A percentile compares a stretch with the other conserved stretches of the same genome.
These are phyloP conservation scores for Talaromyces sp. DNA, from an alignment of 2,329 filamentous ascomycete genomes.

Conservation along the genomic window DNA sequence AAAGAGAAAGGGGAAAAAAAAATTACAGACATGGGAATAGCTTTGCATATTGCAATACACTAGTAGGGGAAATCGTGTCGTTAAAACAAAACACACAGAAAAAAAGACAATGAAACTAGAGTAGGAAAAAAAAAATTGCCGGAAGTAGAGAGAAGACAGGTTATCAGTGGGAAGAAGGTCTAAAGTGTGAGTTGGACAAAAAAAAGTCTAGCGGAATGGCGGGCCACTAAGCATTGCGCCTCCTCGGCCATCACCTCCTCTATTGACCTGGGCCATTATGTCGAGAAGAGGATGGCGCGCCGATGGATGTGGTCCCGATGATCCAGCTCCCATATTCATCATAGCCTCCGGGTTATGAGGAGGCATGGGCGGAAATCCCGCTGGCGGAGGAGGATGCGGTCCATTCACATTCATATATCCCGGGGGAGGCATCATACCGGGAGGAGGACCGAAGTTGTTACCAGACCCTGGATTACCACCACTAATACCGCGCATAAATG, in stretches of 20 bases:
- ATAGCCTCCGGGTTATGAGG: conserved; percentile 30
- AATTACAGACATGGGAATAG: background rate
- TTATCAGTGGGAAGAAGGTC: background rate
- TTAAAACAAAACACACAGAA: background rate
- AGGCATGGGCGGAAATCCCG: conserved; percentile 36
- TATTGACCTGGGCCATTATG: conserved; percentile 38
- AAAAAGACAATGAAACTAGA: too few relatives aligned
- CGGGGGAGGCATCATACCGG: conserved; percentile 43
- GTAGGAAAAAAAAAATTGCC: background rate
- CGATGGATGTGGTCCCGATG: conserved; percentile 33
- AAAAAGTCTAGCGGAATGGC: conserved; percentile 28
- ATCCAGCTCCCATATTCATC: conserved; percentile 33
- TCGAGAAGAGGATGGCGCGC: conserved; percentile 37
- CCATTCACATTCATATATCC: conserved; percentile 40
- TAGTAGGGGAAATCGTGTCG: background rate
- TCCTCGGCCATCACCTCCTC: conserved; percentile 26
- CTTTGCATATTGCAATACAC: background rate
- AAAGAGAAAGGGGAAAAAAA: background rate
- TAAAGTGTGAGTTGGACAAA: background rate
- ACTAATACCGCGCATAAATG: conserved; percentile 31
- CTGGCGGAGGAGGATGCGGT: conserved; percentile 27
- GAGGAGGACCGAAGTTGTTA: conserved; percentile 31
- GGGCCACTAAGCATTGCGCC: conserved; percentile 31
- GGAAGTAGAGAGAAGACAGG: background rate
- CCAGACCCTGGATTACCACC: conserved; percentile 19